Evolutionary conservation across 73 alveolate species (phyloP).

Genomic region (Tetrahymena thermophila): DNA sequence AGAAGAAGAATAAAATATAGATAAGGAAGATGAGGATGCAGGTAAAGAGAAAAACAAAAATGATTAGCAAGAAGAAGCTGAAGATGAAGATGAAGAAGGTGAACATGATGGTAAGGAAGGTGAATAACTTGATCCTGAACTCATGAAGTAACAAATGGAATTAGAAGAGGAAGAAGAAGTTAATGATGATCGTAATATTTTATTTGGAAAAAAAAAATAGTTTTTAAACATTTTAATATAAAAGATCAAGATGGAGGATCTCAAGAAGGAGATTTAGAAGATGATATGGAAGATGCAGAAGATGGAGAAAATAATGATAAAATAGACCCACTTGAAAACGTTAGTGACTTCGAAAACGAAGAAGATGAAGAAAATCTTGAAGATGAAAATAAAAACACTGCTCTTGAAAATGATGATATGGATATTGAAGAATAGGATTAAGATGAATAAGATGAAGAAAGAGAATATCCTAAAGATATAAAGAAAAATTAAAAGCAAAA

Average conservation of each 20-base stretch:
- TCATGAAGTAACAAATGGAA: not conserved
- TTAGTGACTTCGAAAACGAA: slow-evolving; percentile 5
- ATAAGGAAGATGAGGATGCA: slow-evolving; percentile 42
- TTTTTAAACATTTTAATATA: not conserved
- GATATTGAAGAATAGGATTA: slow-evolving; percentile 34
- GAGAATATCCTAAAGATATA: slow-evolving; percentile 4
- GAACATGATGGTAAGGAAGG: slow-evolving; percentile 40
- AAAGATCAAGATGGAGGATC: not conserved
- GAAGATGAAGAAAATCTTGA: slow-evolving; percentile 20
- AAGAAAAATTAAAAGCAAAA: not conserved
- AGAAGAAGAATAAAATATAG: slow-evolving; percentile 7
- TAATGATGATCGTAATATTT: not conserved
- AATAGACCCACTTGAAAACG: not conserved
- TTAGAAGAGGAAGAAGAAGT: not conserved
- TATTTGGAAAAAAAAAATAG: not conserved
- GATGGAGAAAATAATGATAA: slow-evolving; percentile 6
- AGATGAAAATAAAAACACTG: slow-evolving; percentile 20
- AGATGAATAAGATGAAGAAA: slow-evolving; percentile 25
- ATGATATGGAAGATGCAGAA: slow-evolving; percentile 5
- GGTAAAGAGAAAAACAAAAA: slow-evolving; percentile 48
- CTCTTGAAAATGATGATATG: not conserved
- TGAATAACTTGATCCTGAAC: slow-evolving; percentile 4
- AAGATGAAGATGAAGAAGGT: slow-evolving; percentile 37
- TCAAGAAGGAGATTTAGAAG: slow-evolving; percentile 12
- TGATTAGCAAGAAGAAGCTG: slow-evolving; percentile 27